Evolutionary conservation across 2,329 filamentous ascomycete genomes (phyloP).

Genomic region (Dendryphion nanum): DNA sequence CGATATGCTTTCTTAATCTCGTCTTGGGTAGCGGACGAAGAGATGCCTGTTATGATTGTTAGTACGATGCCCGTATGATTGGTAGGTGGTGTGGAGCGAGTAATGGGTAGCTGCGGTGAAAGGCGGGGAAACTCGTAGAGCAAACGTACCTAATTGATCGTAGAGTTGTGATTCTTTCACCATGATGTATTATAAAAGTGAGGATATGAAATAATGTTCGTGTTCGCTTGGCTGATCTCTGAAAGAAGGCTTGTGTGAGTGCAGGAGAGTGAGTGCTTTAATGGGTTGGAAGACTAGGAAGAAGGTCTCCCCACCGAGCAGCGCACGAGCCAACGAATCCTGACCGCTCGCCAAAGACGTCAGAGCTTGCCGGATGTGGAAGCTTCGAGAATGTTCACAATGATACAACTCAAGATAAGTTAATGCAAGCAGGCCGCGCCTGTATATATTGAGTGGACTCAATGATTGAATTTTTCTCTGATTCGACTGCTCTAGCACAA

Average conservation of each 20-base stretch:
- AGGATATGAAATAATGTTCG: conserved; percentile 2
- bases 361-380: conserved; percentile 25
- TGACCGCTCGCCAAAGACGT: conserved; percentile 22
- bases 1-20: conserved; percentile 97
- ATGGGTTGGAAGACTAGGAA: conserved; percentile 14
- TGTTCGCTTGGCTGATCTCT: conserved; percentile 1
- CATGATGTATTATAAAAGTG: conserved; percentile 61
- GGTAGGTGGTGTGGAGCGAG: too few relatives aligned
- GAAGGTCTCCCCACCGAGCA: conserved; percentile 30
- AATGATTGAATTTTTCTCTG: too few relatives aligned
- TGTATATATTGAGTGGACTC: too few relatives aligned
- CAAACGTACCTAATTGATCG: conserved; percentile 64
- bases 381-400: conserved; percentile 42
- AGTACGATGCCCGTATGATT: too few relatives aligned
- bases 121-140: background rate
- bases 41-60: conserved; percentile 53
- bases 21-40: conserved; percentile 78
- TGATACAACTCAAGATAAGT: too few relatives aligned
- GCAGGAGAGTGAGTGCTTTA: conserved; percentile 26
- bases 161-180: conserved; percentile 95
- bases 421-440: too few relatives aligned
- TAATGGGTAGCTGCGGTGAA: background rate
- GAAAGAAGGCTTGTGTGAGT: conserved; percentile 10
- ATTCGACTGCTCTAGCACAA: too few relatives aligned
- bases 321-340: conserved; percentile 16